A percentile compares a stretch with the other conserved stretches of the same genome.
Conservation (phyloP, 2,329 filamentous ascomycete species). For the Ophiosphaerella narmari region DNA sequence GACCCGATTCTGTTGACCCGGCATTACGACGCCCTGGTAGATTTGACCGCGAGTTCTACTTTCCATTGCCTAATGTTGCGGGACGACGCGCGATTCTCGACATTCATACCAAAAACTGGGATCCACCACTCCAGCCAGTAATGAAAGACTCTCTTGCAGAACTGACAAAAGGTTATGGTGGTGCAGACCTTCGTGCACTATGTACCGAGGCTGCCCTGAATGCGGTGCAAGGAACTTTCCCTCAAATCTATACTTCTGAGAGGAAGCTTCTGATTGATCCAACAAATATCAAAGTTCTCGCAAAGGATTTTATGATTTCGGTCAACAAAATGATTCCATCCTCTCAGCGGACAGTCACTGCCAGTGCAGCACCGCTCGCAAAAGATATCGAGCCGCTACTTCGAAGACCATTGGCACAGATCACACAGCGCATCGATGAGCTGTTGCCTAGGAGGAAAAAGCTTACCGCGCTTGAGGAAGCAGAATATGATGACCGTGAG, state of each 20-base stretch:
- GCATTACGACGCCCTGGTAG: constrained; percentile 91
- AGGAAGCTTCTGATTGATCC: constrained; percentile 90
- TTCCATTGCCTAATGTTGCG: constrained; percentile 82
- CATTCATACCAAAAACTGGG: constrained; percentile 95
- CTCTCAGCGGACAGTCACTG: constrained; percentile 85
- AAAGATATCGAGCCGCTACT: constrained; percentile 81
- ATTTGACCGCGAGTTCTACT: constrained; percentile 98
- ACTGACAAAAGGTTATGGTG: constrained; percentile 93
- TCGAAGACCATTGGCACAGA: constrained; percentile 69
- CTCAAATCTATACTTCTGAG: constrained; percentile 90
- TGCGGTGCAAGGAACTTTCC: constrained; percentile 91
- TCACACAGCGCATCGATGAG: constrained; percentile 71
- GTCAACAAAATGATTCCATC: constrained; percentile 96
- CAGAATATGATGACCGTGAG: constrained; percentile 87
- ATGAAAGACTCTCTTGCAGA: constrained; percentile 87
- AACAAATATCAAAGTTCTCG: constrained; percentile 79
- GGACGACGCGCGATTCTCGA: constrained; percentile 86
- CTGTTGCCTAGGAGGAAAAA: constrained; percentile 84
- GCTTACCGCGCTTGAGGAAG: constrained; percentile 88
- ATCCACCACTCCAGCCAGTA: constrained; percentile 69
- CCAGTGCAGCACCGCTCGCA: constrained; percentile 80
- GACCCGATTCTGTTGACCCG: constrained; percentile 94
- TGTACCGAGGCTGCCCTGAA: constrained; percentile 97
- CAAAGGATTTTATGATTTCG: constrained; percentile 96
- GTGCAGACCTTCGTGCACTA: constrained; percentile 89